Conservation (phyloP, 2,329 filamentous ascomycete species). For the Aspergillus carbonarius region DNA sequence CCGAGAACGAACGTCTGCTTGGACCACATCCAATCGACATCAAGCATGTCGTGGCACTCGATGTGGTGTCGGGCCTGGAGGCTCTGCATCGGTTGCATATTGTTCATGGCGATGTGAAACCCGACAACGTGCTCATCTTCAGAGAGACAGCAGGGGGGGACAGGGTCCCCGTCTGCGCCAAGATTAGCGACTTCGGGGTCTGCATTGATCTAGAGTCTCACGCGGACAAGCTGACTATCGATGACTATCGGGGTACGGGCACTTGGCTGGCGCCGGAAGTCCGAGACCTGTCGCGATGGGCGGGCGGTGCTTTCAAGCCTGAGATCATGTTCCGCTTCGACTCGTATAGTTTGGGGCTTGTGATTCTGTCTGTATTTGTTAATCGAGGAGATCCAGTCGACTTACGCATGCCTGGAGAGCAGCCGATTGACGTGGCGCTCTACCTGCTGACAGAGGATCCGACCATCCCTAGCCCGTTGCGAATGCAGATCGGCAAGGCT, state of each 20-base stretch:
- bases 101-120: constrained; percentile 31
- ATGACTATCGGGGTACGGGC: constrained; percentile 27
- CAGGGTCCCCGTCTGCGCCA: constrained; percentile 25
- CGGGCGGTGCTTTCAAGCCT: constrained; percentile 17
- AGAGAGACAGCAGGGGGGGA: constrained; percentile 11
- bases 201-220: constrained; percentile 27
- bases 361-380: constrained; percentile 25
- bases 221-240: constrained; percentile 17
- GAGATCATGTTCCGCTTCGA: constrained; percentile 29
- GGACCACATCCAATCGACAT: constrained; percentile 7
- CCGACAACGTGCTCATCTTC: constrained; percentile 32
- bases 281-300: constrained; percentile 8
- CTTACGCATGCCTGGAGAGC: constrained; percentile 12
- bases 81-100: constrained; percentile 27
- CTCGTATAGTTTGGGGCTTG: constrained; percentile 27
- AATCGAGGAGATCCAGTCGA: constrained; percentile 14
- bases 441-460: constrained; percentile 15
- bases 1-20: constrained; percentile 11
- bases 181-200: constrained; percentile 32
- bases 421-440: constrained; percentile 13
- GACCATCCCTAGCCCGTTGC: constrained; percentile 20
- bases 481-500: constrained; percentile 19
- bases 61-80: constrained; percentile 24
- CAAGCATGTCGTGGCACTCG: constrained; percentile 26
- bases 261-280: constrained; percentile 27